phyloP scores from a whole-genome alignment of 371 early-diverging fungal species.

The Blastocladiella emersonii region DNA sequence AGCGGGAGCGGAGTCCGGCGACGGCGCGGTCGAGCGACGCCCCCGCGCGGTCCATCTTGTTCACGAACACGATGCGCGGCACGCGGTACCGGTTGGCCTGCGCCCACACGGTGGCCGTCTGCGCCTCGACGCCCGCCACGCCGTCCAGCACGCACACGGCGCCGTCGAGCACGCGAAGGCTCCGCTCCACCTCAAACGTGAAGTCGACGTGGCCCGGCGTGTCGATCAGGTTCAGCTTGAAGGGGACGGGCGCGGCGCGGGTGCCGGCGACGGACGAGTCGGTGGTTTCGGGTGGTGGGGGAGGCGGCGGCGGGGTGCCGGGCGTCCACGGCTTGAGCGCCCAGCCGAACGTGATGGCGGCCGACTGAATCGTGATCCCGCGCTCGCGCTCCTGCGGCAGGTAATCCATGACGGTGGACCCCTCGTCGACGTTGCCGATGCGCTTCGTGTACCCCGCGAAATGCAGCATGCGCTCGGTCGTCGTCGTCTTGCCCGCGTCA shows the following conservation, averaged over 20 bases:
- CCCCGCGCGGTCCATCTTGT: conserved; percentile 86
- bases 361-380: conserved; percentile 89
- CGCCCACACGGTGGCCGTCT: conserved; percentile 86
- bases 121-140: conserved; percentile 92
- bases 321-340: conserved; percentile 32
- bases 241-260: background rate
- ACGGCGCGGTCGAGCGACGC: conserved; percentile 53
- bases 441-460: conserved; percentile 79
- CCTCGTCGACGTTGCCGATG: conserved; percentile 81
- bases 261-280: no score
- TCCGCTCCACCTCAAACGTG: conserved; percentile 87
- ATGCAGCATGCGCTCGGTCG: conserved; percentile 91
- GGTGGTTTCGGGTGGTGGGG: no score
- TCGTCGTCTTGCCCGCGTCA: conserved; percentile 92
- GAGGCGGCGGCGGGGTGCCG: no score
- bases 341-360: conserved; percentile 91
- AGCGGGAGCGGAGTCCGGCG: conserved; percentile 41
- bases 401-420: conserved; percentile 90
- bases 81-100: conserved; percentile 74
- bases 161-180: conserved; percentile 84
- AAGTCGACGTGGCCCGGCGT: conserved; percentile 96
- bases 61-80: conserved; percentile 77
- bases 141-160: conserved; percentile 84
- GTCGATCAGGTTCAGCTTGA: conserved; percentile 75
- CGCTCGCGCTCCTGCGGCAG: conserved; percentile 77